These are phyloP conservation scores for Trametes pubescens DNA, from an alignment of 1,284 basidiomycete genomes.

Conservation along the genomic window DNA sequence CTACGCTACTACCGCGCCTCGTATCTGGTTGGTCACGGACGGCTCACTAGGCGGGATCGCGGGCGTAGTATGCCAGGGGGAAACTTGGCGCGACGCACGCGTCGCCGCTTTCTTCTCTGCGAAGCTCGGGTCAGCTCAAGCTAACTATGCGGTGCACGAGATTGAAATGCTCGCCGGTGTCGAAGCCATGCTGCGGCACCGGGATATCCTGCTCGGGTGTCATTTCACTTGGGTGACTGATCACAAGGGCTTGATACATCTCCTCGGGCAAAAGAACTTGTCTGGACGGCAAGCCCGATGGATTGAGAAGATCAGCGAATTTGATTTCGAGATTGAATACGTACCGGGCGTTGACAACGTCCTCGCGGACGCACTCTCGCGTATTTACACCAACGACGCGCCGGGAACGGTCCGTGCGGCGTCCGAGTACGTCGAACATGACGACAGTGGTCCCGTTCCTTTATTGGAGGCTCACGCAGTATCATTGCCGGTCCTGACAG, in stretches of 20 bases:
- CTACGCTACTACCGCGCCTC: conserved; percentile 23
- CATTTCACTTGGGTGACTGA: conserved; percentile 39
- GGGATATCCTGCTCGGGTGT: conserved; percentile 35
- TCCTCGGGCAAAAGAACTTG: conserved; percentile 37
- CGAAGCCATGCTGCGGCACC: conserved; percentile 41
- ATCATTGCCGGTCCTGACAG: conserved; percentile 4
- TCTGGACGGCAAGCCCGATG: conserved; percentile 34
- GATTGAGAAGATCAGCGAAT: conserved; percentile 36
- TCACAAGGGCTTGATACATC: conserved; percentile 39
- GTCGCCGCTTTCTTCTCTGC: conserved; percentile 40
- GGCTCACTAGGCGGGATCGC: conserved; percentile 26
- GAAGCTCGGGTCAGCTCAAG: conserved; percentile 43
- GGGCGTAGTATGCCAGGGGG: conserved; percentile 34
- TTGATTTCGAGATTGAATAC: conserved; percentile 39
- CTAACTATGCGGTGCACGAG: conserved; percentile 41
- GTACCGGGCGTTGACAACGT: conserved; percentile 31
- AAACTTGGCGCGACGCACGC: conserved; percentile 13
- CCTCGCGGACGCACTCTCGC: conserved; percentile 44
- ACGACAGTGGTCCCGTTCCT: conserved; percentile 7
- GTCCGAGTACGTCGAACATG: conserved; percentile 36
- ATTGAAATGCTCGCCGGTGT: conserved; percentile 43
- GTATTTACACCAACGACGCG: conserved; percentile 45
- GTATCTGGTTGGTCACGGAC: conserved; percentile 34
- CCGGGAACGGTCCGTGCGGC: conserved; percentile 34
- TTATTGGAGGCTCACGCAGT: not conserved